These are phyloP conservation scores for Ilex asprella DNA, from an alignment of 257 asterid species.

Conservation along the genomic window DNA sequence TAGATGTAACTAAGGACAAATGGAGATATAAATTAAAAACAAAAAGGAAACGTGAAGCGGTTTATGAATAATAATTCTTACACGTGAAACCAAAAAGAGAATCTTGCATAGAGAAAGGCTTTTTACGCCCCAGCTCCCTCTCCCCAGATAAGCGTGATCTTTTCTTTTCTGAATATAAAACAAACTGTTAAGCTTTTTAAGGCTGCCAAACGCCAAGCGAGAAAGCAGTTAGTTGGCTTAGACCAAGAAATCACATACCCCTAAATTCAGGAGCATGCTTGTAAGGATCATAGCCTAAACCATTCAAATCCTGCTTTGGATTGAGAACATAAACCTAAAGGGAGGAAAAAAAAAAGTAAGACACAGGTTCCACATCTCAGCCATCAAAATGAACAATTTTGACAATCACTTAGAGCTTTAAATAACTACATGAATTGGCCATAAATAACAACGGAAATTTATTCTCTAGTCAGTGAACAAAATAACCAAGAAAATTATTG, in stretches of 20 bases:
- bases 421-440: no score
- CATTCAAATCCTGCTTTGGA: constrained; percentile 87
- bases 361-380: neutral
- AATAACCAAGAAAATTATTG: no score
- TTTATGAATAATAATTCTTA: constrained; percentile 9
- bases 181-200: constrained; percentile 6
- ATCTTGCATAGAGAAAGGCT: constrained; percentile 52
- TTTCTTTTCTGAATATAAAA: constrained; percentile 56
- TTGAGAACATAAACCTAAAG: constrained; percentile 64
- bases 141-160: constrained; percentile 53
- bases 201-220: neutral
- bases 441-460: no score
- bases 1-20: neutral
- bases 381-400: no score
- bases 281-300: constrained; percentile 94
- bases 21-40: constrained; percentile 2
- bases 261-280: constrained; percentile 97
- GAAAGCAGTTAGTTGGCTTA: constrained; percentile 9
- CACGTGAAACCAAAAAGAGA: constrained; percentile 39
- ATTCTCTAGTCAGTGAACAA: no score
- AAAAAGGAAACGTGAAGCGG: neutral
- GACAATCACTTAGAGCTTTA: no score
- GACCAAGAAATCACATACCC: constrained; percentile 46
- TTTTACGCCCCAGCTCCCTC: constrained; percentile 30
- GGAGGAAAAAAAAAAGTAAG: constrained; percentile 6